phyloP scores from a whole-genome alignment of 192 early-diverging fungal genomes.

The Thoreauomyces humboldtii region DNA sequence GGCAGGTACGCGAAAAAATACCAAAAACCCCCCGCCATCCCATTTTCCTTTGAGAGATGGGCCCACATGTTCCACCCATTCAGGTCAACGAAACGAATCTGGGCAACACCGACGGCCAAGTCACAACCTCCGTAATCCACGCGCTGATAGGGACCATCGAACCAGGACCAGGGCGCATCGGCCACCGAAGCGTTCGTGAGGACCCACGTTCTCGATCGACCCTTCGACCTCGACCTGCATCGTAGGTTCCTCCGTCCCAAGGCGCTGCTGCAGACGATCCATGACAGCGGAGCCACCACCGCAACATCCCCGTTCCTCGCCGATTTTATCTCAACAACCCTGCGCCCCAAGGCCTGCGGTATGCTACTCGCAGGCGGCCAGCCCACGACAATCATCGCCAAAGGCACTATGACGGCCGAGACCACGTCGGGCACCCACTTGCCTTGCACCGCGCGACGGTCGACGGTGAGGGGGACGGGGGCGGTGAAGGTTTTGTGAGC shows the following conservation, averaged over 20 bases:
- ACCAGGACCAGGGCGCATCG: slow-evolving; percentile 3
- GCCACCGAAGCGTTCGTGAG: neutral
- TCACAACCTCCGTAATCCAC: neutral
- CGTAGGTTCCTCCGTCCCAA: neutral
- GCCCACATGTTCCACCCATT: too few species aligned
- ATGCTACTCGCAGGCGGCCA: too few species aligned
- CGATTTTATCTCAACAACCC: too few species aligned
- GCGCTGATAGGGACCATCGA: slow-evolving; percentile 2
- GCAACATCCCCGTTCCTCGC: too few species aligned
- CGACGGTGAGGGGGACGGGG: too few species aligned
- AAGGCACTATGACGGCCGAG: too few species aligned
- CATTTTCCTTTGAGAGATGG: neutral
- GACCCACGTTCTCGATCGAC: neutral
- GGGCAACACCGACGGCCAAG: neutral
- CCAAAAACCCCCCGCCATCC: neutral
- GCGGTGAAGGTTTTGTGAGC: too few species aligned
- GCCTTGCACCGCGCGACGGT: too few species aligned
- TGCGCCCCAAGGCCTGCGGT: too few species aligned
- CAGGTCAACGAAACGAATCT: neutral
- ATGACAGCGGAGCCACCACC: too few species aligned
- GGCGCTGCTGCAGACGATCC: neutral
- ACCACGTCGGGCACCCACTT: too few species aligned
- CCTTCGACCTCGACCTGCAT: slow-evolving; percentile 6
- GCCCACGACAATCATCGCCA: too few species aligned
- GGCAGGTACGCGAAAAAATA: neutral